These are phyloP conservation scores for Russula abietina DNA, from an alignment of 768 basidiomycete genomes.

Conservation along the genomic window DNA sequence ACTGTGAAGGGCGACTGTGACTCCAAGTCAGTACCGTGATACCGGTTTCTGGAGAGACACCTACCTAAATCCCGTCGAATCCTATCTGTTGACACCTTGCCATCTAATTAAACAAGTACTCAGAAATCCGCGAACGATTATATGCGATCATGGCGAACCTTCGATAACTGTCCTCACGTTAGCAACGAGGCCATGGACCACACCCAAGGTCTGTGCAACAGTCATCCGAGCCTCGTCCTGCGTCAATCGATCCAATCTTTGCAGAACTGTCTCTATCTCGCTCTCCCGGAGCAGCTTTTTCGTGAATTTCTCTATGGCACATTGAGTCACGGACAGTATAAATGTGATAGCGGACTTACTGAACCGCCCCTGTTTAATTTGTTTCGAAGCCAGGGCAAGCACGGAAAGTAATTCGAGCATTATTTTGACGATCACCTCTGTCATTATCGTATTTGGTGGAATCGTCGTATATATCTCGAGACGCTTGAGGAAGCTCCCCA, in stretches of 20 bases:
- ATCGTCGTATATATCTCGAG: not conserved
- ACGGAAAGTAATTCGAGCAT: not conserved
- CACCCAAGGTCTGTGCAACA: not conserved
- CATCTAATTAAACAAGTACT: not conserved
- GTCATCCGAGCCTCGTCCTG: not conserved
- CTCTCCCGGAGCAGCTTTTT: not conserved
- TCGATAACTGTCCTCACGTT: not conserved
- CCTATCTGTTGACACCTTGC: not conserved
- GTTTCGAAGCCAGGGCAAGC: not conserved
- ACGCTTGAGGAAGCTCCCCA: not conserved
- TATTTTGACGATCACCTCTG: not conserved
- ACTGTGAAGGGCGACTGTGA: not conserved
- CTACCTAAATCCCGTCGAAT: not conserved
- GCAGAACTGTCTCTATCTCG: not conserved
- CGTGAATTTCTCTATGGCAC: not conserved
- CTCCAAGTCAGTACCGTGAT: not conserved
- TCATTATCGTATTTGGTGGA: not conserved
- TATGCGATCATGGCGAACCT: not conserved
- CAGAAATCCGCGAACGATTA: not conserved
- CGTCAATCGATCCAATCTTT: not conserved
- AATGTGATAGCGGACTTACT: not conserved
- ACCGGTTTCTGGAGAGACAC: not conserved
- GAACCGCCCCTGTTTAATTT: slow-evolving; percentile 1
- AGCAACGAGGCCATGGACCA: not conserved
- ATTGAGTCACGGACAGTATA: not conserved